phyloP scores from a whole-genome alignment of 176 grass and related monocot species.

The Aegilops speltoides region DNA sequence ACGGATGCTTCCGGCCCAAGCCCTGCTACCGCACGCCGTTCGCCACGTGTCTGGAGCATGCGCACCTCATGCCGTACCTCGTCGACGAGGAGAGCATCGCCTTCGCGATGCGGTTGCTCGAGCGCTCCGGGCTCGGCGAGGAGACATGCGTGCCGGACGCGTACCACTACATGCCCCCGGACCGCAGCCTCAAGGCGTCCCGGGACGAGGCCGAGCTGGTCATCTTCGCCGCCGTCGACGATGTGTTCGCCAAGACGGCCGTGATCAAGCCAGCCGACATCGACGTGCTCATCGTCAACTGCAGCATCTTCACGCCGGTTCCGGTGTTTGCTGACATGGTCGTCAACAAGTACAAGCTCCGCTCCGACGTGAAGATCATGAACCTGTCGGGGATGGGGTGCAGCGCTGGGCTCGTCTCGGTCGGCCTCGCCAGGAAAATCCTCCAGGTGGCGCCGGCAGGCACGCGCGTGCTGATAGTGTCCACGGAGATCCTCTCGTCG shows the following conservation, averaged over 20 bases:
- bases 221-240: slow-evolving; percentile 52
- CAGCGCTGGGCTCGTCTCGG: slow-evolving; percentile 39
- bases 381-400: slow-evolving; percentile 65
- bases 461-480: slow-evolving; percentile 20
- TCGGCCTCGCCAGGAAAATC: slow-evolving; percentile 50
- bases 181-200: slow-evolving; percentile 33
- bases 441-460: slow-evolving; percentile 11
- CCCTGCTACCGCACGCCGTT: background rate
- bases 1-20: background rate
- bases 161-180: background rate
- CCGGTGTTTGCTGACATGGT: slow-evolving; percentile 46
- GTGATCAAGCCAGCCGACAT: background rate
- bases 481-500: slow-evolving; percentile 34
- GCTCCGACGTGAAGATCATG: slow-evolving; percentile 41
- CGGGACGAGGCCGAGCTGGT: slow-evolving; percentile 34
- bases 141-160: background rate
- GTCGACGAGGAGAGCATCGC: slow-evolving; percentile 29
- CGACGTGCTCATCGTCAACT: background rate
- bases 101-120: slow-evolving; percentile 38
- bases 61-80: slow-evolving; percentile 23
- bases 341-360: slow-evolving; percentile 9
- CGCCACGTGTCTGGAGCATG: background rate
- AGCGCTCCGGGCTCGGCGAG: slow-evolving; percentile 29
- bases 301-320: slow-evolving; percentile 14
- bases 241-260: slow-evolving; percentile 36